phyloP scores from a whole-genome alignment of 441 rosid genomes.

The Metrosideros polymorpha region DNA sequence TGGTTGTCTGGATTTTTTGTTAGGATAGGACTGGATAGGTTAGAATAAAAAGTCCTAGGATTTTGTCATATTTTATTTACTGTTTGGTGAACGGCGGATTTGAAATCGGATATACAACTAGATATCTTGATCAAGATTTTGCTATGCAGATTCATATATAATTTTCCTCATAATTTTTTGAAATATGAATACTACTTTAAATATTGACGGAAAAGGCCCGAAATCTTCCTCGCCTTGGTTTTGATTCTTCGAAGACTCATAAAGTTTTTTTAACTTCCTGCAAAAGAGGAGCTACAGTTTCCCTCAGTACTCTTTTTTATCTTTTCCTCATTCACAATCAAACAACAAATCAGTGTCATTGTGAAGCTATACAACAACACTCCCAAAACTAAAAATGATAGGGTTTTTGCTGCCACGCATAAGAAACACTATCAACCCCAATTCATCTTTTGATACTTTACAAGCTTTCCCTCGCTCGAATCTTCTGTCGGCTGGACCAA shows the following conservation, averaged over 20 bases:
- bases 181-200: background rate
- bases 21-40: too few species aligned
- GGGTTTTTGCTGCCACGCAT: background rate
- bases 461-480: slow-evolving; percentile 51
- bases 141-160: background rate
- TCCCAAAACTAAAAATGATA: background rate
- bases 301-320: background rate
- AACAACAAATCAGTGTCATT: background rate
- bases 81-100: too few species aligned
- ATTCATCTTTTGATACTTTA: background rate
- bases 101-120: too few species aligned
- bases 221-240: background rate
- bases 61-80: too few species aligned
- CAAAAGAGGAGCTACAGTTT: background rate
- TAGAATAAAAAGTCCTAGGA: too few species aligned
- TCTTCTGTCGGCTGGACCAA: slow-evolving; percentile 42
- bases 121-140: background rate
- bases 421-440: background rate
- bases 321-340: background rate
- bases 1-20: too few species aligned
- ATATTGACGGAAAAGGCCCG: background rate
- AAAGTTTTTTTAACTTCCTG: background rate
- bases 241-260: background rate
- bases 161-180: background rate
- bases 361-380: background rate